Percentiles rank a stretch among this genome's conserved stretches.
These are phyloP conservation scores for Heterobasidion occidentale DNA, from an alignment of 1,284 basidiomycete species.

Conservation along the genomic window DNA sequence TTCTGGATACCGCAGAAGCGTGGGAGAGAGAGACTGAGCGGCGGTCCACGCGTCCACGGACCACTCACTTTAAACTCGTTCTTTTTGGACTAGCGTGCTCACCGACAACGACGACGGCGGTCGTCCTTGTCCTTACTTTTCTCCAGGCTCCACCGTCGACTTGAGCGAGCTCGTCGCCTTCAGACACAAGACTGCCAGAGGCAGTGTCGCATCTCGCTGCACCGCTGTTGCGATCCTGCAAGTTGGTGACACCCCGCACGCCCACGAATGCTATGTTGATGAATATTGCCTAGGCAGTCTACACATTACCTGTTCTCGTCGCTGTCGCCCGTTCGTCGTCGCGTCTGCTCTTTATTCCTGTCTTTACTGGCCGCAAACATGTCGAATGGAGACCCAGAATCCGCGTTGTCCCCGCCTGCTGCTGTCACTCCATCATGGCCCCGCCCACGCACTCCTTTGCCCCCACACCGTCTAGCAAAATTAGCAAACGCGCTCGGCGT, in stretches of 20 bases:
- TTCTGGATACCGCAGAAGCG: too few species aligned
- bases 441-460: conserved; percentile 59
- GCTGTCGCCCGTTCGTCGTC: background rate
- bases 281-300: background rate
- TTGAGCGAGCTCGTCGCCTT: background rate
- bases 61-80: too few species aligned
- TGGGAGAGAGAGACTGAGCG: too few species aligned
- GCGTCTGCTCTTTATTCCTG: background rate
- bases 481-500: conserved; percentile 78
- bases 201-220: background rate
- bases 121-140: too few species aligned
- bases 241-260: background rate
- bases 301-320: background rate
- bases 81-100: too few species aligned
- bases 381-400: conserved; percentile 3
- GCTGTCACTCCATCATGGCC: conserved; percentile 32
- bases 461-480: conserved; percentile 69
- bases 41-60: too few species aligned
- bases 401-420: background rate
- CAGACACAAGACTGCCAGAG: background rate
- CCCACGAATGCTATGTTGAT: background rate
- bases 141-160: too few species aligned
- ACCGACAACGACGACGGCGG: too few species aligned
- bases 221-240: background rate
- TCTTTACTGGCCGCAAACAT: background rate